Conservation (phyloP, 768 basidiomycete species). For the Tephrocybe sp. region DNA sequence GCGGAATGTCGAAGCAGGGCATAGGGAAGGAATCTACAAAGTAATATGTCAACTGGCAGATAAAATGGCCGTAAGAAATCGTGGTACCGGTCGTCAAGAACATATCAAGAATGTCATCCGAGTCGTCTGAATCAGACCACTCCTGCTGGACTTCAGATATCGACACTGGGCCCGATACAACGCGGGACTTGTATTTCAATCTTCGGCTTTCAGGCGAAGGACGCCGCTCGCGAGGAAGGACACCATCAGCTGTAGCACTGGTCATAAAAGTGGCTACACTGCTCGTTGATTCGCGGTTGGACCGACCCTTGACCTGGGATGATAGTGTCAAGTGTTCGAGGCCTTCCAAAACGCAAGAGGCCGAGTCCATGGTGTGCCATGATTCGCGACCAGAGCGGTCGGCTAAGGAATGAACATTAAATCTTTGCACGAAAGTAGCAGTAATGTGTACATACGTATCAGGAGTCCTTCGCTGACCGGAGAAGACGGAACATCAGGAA, state of each 20-base stretch:
- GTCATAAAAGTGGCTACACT: slow-evolving; percentile 61
- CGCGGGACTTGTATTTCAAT: slow-evolving; percentile 21
- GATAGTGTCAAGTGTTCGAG: slow-evolving; percentile 35
- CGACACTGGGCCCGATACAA: slow-evolving; percentile 32
- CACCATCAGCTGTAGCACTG: slow-evolving; percentile 55
- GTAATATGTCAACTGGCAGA: neutral
- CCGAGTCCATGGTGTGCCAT: slow-evolving; percentile 44
- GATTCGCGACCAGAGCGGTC: slow-evolving; percentile 37
- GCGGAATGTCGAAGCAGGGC: slow-evolving; percentile 35
- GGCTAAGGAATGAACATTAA: slow-evolving; percentile 7
- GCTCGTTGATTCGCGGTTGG: slow-evolving; percentile 42
- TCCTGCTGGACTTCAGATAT: slow-evolving; percentile 43
- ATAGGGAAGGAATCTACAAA: slow-evolving; percentile 41
- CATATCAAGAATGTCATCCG: slow-evolving; percentile 32
- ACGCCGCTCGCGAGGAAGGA: slow-evolving; percentile 40
- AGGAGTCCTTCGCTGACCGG: slow-evolving; percentile 4
- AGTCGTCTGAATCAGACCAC: slow-evolving; percentile 32
- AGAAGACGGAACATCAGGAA: slow-evolving; percentile 12
- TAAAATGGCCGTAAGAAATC: neutral
- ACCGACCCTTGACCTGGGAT: slow-evolving; percentile 30
- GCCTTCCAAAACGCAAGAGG: slow-evolving; percentile 38
- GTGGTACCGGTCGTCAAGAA: slow-evolving; percentile 31
- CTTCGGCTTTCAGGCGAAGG: slow-evolving; percentile 1
- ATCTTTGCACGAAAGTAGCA: neutral
- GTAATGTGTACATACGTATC: slow-evolving; percentile 3